Conservation (phyloP, 192 early-diverging fungal genomes). For the Podila epigama region DNA sequence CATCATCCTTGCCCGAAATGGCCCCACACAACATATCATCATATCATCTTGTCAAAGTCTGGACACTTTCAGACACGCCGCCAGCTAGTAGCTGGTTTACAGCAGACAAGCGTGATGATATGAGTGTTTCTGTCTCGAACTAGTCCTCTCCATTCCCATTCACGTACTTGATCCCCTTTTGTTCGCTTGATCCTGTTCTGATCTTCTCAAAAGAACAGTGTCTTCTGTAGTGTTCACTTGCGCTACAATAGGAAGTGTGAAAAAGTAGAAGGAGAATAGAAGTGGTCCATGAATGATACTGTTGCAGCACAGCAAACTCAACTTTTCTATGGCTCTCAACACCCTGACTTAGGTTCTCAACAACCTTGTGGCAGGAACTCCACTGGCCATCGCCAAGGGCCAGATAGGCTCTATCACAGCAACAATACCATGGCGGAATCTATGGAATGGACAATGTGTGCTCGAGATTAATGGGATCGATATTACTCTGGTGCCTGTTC, state of each 20-base stretch:
- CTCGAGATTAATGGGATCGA: slow-evolving; percentile 75
- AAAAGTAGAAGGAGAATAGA: no score
- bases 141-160: no score
- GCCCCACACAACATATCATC: neutral
- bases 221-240: no score
- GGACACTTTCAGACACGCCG: no score
- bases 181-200: neutral
- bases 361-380: slow-evolving; percentile 70
- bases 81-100: no score
- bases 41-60: neutral
- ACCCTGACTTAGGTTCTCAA: slow-evolving; percentile 69
- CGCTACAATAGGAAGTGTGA: no score
- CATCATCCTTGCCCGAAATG: neutral
- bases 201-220: neutral
- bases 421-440: slow-evolving; percentile 83
- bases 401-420: slow-evolving; percentile 72
- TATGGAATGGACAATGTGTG: slow-evolving; percentile 81
- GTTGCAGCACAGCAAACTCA: neutral
- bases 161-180: no score
- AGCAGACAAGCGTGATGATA: no score
- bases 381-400: slow-evolving; percentile 75
- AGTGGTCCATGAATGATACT: neutral
- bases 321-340: neutral
- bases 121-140: no score
- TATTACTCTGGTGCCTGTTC: slow-evolving; percentile 57